Conservation (phyloP, 1,284 basidiomycete species). For the Malassezia caprae region DNA sequence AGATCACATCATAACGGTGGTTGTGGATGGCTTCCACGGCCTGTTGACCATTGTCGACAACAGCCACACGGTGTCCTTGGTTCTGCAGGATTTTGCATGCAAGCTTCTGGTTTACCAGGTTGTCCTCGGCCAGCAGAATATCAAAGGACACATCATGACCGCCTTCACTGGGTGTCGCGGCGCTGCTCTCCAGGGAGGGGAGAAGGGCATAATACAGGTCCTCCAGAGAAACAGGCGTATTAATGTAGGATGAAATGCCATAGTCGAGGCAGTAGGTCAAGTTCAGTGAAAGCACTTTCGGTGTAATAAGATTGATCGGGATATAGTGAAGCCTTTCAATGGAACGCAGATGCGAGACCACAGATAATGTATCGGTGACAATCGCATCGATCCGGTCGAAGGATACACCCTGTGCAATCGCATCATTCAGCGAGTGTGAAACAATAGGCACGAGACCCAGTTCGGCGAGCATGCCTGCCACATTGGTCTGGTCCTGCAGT, state of each 20-base stretch:
- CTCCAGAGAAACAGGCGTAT: slow-evolving; percentile 75
- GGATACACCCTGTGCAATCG: slow-evolving; percentile 61
- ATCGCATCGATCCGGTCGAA: slow-evolving; percentile 90
- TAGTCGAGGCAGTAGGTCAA: slow-evolving; percentile 65
- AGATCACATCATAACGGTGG: slow-evolving; percentile 56
- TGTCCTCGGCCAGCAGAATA: slow-evolving; percentile 95
- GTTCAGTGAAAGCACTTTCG: slow-evolving; percentile 45
- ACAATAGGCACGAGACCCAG: slow-evolving; percentile 73
- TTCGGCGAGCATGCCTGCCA: slow-evolving; percentile 67
- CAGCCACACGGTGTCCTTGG: slow-evolving; percentile 88
- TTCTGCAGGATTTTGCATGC: slow-evolving; percentile 95
- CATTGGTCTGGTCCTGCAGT: slow-evolving; percentile 63
- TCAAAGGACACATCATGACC: slow-evolving; percentile 74
- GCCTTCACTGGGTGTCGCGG: slow-evolving; percentile 67
- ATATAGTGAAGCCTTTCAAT: slow-evolving; percentile 92
- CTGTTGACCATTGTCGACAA: slow-evolving; percentile 90
- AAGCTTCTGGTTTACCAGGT: slow-evolving; percentile 91
- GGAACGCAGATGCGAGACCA: slow-evolving; percentile 79
- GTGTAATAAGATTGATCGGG: slow-evolving; percentile 82
- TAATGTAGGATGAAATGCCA: slow-evolving; percentile 79
- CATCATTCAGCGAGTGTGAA: slow-evolving; percentile 66
- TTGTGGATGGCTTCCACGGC: slow-evolving; percentile 80
- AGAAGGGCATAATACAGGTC: slow-evolving; percentile 86
- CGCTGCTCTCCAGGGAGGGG: slow-evolving; percentile 84
- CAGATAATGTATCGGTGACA: slow-evolving; percentile 74